phyloP scores from a whole-genome alignment of 139 green algal species.

The Klebsormidium nitens region DNA sequence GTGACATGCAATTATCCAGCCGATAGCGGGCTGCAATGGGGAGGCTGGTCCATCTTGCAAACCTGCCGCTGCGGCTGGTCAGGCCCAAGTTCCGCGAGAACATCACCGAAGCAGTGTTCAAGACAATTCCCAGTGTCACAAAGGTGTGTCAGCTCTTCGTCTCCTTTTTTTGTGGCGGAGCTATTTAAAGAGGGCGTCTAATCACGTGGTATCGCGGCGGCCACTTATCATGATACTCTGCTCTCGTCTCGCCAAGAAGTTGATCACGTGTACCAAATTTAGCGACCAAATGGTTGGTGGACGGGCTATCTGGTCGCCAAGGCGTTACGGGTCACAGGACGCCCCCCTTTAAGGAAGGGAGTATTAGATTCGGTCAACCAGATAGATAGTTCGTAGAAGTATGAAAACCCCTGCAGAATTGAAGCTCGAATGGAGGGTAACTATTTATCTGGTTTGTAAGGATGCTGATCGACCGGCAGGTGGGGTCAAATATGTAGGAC shows the following conservation, averaged over 20 bases:
- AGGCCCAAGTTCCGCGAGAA: conserved; percentile 27
- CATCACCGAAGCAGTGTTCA: conserved; percentile 37
- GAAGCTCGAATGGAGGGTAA: no score
- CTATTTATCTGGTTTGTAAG: no score
- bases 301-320: not conserved
- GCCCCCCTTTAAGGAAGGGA: not conserved
- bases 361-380: not conserved
- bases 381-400: no score
- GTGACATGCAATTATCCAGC: no score
- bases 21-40: not conserved
- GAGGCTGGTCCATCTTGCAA: conserved; percentile 21
- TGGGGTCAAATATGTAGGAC: no score
- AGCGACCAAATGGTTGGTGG: not conserved
- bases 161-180: no score
- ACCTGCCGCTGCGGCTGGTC: conserved; percentile 25
- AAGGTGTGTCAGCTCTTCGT: conserved; percentile 32
- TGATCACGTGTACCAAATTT: not conserved
- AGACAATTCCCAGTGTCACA: conserved; percentile 31
- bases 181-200: no score
- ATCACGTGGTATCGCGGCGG: no score
- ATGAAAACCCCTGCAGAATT: no score
- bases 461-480: no score
- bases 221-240: not conserved
- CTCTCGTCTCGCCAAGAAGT: not conserved
- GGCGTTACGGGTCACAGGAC: no score